Evolutionary conservation across 768 basidiomycete genomes (phyloP).

Genomic region (Flagelloscypha sp.): DNA sequence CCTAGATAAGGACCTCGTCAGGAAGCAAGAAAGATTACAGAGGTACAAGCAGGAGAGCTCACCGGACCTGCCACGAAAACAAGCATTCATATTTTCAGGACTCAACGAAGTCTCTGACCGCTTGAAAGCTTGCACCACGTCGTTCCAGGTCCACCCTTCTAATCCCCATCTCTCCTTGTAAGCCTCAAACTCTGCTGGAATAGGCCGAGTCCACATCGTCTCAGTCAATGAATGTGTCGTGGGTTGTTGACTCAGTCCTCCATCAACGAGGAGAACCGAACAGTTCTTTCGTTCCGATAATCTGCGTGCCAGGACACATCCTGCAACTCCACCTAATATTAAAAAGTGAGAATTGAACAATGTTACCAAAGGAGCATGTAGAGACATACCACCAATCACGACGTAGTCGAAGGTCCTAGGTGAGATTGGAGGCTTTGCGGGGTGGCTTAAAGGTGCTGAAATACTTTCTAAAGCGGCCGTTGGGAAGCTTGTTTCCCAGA

Average conservation of each 20-base stretch:
- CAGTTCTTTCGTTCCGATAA: slow-evolving; percentile 22
- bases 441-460: no score
- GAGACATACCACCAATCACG: no score
- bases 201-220: slow-evolving; percentile 19
- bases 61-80: slow-evolving; percentile 8
- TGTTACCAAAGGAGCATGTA: no score
- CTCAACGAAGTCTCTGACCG: slow-evolving; percentile 15
- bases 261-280: slow-evolving; percentile 28
- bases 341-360: no score
- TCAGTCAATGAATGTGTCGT: slow-evolving; percentile 21
- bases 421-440: no score
- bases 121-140: slow-evolving; percentile 19
- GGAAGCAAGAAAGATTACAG: neutral
- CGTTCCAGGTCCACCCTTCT: slow-evolving; percentile 22
- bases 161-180: slow-evolving; percentile 18
- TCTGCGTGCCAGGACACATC: slow-evolving; percentile 30
- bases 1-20: slow-evolving; percentile 4
- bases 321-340: slow-evolving; percentile 27
- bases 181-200: slow-evolving; percentile 20
- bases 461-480: no score
- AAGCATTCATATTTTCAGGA: neutral
- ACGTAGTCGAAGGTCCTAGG: no score
- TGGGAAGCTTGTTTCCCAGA: no score
- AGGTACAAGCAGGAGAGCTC: neutral
- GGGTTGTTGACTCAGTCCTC: no score